Conservation (phyloP, 164 flowering plant species). For the Umbilicus rupestris region DNA sequence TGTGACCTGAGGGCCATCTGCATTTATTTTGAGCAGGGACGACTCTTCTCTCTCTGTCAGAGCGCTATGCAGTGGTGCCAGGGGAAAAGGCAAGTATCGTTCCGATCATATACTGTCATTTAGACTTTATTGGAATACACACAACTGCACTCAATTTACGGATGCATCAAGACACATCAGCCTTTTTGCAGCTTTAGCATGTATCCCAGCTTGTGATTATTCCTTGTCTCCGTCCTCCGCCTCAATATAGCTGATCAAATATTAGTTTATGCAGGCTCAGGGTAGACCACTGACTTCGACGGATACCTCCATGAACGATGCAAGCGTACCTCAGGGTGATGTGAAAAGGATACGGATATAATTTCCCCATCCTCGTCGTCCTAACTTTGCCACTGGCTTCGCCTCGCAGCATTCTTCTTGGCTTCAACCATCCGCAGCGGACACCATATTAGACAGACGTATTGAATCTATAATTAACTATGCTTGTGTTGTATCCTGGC, state of each 20-base stretch:
- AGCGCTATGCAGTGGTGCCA: constrained; percentile 95
- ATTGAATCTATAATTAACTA: neutral
- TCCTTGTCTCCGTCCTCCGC: neutral
- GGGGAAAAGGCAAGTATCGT: constrained; percentile 58
- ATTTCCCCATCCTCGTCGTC: constrained; percentile 2
- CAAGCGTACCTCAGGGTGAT: constrained; percentile 64
- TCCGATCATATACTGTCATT: neutral
- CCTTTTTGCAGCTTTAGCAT: no score
- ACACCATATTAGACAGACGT: neutral
- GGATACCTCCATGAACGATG: constrained; percentile 40
- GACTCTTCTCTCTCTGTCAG: constrained; percentile 57
- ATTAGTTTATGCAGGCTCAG: constrained; percentile 25
- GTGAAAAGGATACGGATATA: constrained; percentile 42
- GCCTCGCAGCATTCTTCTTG: neutral
- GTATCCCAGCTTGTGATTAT: no score
- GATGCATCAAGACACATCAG: no score
- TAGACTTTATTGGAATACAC: neutral
- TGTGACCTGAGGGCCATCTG: neutral
- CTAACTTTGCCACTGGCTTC: neutral
- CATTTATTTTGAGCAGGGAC: constrained; percentile 39
- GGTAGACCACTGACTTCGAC: constrained; percentile 18
- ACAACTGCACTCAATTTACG: neutral
- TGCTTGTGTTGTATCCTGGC: no score
- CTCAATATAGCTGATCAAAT: neutral
- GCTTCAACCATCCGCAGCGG: neutral